These are phyloP conservation scores for Colletotrichum aenigma DNA, from an alignment of 2,329 filamentous ascomycete genomes.

Conservation along the genomic window DNA sequence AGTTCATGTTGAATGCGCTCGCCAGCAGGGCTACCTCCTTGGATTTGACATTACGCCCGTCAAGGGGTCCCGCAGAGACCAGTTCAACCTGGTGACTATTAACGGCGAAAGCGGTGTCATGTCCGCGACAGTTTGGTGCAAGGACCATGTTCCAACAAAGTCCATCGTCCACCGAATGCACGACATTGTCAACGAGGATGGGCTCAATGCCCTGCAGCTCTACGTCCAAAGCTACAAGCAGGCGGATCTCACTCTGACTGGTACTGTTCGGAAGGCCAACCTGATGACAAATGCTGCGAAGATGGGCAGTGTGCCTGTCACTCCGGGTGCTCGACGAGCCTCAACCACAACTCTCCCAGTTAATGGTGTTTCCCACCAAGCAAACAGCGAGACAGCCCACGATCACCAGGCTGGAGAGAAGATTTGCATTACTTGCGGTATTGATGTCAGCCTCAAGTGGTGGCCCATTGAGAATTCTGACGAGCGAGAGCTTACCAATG, in stretches of 20 bases:
- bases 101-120: constrained; percentile 83
- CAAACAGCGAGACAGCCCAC: neutral
- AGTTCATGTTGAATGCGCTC: constrained; percentile 91
- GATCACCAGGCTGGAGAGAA: constrained; percentile 49
- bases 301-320: constrained; percentile 37
- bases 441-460: constrained; percentile 78
- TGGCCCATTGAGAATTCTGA: constrained; percentile 62
- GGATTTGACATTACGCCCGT: constrained; percentile 91
- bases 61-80: constrained; percentile 85
- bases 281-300: constrained; percentile 71
- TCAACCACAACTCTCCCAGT: constrained; percentile 54
- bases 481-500: constrained; percentile 57
- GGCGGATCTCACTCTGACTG: constrained; percentile 87
- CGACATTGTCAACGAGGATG: constrained; percentile 73
- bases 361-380: constrained; percentile 20
- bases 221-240: constrained; percentile 93
- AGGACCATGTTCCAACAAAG: constrained; percentile 79
- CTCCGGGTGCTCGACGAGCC: constrained; percentile 53
- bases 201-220: constrained; percentile 81
- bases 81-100: constrained; percentile 78
- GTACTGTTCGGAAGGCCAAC: constrained; percentile 91
- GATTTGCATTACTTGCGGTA: constrained; percentile 67
- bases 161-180: constrained; percentile 78
- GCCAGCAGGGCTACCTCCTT: constrained; percentile 79
- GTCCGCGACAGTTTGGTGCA: constrained; percentile 89